Conservation (phyloP, 1,139 yeast genomes). For the Yamadazyma conglobata region DNA sequence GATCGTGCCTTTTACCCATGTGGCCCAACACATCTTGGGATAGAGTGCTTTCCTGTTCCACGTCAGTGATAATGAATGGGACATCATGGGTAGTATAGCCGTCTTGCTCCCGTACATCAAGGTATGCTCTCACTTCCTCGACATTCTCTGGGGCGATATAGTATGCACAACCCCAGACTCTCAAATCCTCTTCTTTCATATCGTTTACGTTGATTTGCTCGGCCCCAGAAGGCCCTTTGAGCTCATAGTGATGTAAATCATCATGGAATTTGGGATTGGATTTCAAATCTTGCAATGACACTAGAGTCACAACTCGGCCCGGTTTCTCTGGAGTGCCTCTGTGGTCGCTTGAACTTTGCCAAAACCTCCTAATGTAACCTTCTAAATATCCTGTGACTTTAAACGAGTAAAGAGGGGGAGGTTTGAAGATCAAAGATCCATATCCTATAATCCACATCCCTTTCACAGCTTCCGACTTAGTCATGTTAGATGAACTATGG, state of each 20-base stretch:
- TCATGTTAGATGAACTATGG: too few species aligned
- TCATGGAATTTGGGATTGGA: slow-evolving; percentile 36
- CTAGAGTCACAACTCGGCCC: slow-evolving; percentile 83
- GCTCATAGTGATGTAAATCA: slow-evolving; percentile 44
- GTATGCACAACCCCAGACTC: slow-evolving; percentile 79
- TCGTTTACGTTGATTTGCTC: slow-evolving; percentile 9
- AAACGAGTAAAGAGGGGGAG: slow-evolving; percentile 69
- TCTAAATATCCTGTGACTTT: slow-evolving; percentile 69
- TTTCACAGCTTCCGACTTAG: too few species aligned
- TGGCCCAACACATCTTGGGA: slow-evolving; percentile 11
- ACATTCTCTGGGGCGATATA: slow-evolving; percentile 70
- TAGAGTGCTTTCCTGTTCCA: slow-evolving; percentile 19
- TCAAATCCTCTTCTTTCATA: slow-evolving; percentile 44
- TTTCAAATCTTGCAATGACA: slow-evolving; percentile 55
- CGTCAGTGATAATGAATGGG: slow-evolving; percentile 52
- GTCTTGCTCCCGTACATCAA: slow-evolving; percentile 82
- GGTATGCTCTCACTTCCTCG: slow-evolving; percentile 56
- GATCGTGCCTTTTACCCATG: slow-evolving; percentile 27
- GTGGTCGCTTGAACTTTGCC: slow-evolving; percentile 91
- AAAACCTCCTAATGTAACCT: slow-evolving; percentile 79
- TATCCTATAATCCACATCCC: slow-evolving; percentile 85
- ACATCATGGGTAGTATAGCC: slow-evolving; percentile 78
- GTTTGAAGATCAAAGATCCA: slow-evolving; percentile 87
- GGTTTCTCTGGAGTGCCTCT: slow-evolving; percentile 83
- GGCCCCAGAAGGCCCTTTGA: slow-evolving; percentile 11